phyloP scores from a whole-genome alignment of 805 yeast genomes.

The Alloascoidea africana region DNA sequence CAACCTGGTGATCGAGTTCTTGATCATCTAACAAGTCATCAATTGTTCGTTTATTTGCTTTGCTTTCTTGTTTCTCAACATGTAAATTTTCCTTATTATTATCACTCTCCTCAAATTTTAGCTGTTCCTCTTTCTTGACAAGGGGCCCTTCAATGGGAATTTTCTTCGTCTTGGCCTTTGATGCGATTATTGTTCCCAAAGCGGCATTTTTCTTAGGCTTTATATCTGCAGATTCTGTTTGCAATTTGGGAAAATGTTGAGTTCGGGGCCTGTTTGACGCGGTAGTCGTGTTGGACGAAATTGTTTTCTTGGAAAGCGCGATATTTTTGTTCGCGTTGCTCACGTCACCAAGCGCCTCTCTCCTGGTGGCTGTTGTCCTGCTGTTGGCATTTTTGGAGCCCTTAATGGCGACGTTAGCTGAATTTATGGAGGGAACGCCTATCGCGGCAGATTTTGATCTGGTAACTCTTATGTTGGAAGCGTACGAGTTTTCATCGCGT shows the following conservation, averaged over 20 bases:
- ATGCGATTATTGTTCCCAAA: background rate
- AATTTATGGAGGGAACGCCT: slow-evolving; percentile 4
- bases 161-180: slow-evolving; percentile 1
- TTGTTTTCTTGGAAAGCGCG: no score
- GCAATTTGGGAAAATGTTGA: background rate
- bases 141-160: slow-evolving; percentile 2
- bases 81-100: background rate
- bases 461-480: slow-evolving; percentile 7
- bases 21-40: slow-evolving; percentile 6
- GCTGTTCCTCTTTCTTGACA: background rate
- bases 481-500: slow-evolving; percentile 1
- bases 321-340: slow-evolving; percentile 15
- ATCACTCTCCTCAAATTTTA: background rate
- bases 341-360: slow-evolving; percentile 20
- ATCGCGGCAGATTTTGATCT: slow-evolving; percentile 8
- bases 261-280: background rate
- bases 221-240: slow-evolving; percentile 3
- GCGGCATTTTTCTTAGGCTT: slow-evolving; percentile 5
- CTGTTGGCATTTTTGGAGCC: slow-evolving; percentile 3
- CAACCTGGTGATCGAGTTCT: slow-evolving; percentile 1
- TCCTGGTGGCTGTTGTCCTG: slow-evolving; percentile 8
- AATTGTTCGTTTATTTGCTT: background rate
- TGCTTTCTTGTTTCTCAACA: background rate
- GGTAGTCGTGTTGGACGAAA: background rate
- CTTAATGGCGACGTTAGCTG: slow-evolving; percentile 4